These are phyloP conservation scores for Ceratocystiopsis brevicomis DNA, from an alignment of 2,329 filamentous ascomycete genomes.

Conservation along the genomic window DNA sequence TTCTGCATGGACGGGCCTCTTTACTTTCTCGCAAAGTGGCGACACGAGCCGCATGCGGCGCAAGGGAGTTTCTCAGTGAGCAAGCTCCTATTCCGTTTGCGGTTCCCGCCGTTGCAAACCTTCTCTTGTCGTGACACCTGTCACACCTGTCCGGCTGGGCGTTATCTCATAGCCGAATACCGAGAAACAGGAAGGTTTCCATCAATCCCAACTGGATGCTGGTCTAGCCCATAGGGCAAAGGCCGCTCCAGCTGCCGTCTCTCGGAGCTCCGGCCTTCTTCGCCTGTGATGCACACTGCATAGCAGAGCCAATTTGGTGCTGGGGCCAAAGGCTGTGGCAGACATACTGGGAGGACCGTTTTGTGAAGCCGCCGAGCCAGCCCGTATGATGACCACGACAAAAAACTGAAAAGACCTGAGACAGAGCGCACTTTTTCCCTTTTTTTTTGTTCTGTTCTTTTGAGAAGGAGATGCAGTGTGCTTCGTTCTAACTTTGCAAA, in stretches of 20 bases:
- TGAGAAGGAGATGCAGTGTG: too few relatives aligned
- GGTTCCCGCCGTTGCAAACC: too few relatives aligned
- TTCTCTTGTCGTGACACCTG: too few relatives aligned
- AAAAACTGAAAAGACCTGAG: slow-evolving; percentile 66
- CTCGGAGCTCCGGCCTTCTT: slow-evolving; percentile 3
- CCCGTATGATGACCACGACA: slow-evolving; percentile 24
- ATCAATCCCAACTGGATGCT: neutral
- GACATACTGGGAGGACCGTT: slow-evolving; percentile 17
- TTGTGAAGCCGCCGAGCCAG: too few relatives aligned
- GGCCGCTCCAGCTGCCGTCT: slow-evolving; percentile 2
- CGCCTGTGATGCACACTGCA: too few relatives aligned
- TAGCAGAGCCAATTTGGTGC: slow-evolving; percentile 23
- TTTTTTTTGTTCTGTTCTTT: neutral
- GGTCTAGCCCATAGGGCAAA: neutral
- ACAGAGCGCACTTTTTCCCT: slow-evolving; percentile 13
- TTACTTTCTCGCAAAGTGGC: too few relatives aligned
- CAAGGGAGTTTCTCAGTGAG: too few relatives aligned
- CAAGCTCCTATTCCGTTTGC: too few relatives aligned
- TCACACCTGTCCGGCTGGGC: too few relatives aligned
- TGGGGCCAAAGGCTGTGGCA: slow-evolving; percentile 42
- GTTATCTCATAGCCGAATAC: too few relatives aligned
- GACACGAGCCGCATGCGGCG: too few relatives aligned
- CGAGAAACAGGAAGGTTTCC: slow-evolving; percentile 1
- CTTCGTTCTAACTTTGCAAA: neutral
- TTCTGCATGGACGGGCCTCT: slow-evolving; percentile 9